phyloP scores from a whole-genome alignment of 2,329 filamentous ascomycete genomes.

The Xylaria sp. region DNA sequence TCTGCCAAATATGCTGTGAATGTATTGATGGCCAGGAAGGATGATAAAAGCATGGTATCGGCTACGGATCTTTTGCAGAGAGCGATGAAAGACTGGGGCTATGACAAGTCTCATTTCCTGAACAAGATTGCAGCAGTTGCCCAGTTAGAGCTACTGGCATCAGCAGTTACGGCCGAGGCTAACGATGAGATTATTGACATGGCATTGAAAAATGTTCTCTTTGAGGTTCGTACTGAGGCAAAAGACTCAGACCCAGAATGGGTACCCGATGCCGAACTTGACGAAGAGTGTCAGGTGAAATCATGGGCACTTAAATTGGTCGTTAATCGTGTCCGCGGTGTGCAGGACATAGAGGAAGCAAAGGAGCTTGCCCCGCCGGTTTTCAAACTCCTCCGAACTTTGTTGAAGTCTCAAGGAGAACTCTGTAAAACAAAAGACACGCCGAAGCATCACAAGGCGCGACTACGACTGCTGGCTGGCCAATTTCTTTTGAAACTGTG shows the following conservation, averaged over 20 bases:
- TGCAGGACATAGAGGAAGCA: slow-evolving; percentile 60
- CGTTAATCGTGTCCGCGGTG: slow-evolving; percentile 82
- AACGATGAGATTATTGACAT: slow-evolving; percentile 83
- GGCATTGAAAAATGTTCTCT: slow-evolving; percentile 77
- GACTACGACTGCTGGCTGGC: slow-evolving; percentile 83
- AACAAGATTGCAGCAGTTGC: slow-evolving; percentile 76
- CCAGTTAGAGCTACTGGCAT: slow-evolving; percentile 79
- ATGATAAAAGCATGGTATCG: slow-evolving; percentile 81
- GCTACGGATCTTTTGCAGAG: slow-evolving; percentile 84
- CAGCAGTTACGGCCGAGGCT: slow-evolving; percentile 76
- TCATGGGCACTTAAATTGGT: slow-evolving; percentile 84
- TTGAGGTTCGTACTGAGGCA: slow-evolving; percentile 73
- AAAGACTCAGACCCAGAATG: slow-evolving; percentile 69
- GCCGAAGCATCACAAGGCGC: slow-evolving; percentile 79
- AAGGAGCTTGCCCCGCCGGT: slow-evolving; percentile 73
- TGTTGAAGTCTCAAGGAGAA: slow-evolving; percentile 82
- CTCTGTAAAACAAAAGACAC: slow-evolving; percentile 79
- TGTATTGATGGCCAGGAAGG: slow-evolving; percentile 79
- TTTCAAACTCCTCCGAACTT: slow-evolving; percentile 79
- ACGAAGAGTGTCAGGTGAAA: slow-evolving; percentile 86
- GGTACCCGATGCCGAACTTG: slow-evolving; percentile 73
- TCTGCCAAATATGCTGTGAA: slow-evolving; percentile 94
- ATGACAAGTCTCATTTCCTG: slow-evolving; percentile 78
- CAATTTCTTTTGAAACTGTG: slow-evolving; percentile 87
- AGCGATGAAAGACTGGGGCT: slow-evolving; percentile 77